Evolutionary conservation across 2,329 filamentous ascomycete genomes (phyloP), one percentile per base, ranked within the genome.

Genomic region (Neocucurbitaria cava): DNA sequence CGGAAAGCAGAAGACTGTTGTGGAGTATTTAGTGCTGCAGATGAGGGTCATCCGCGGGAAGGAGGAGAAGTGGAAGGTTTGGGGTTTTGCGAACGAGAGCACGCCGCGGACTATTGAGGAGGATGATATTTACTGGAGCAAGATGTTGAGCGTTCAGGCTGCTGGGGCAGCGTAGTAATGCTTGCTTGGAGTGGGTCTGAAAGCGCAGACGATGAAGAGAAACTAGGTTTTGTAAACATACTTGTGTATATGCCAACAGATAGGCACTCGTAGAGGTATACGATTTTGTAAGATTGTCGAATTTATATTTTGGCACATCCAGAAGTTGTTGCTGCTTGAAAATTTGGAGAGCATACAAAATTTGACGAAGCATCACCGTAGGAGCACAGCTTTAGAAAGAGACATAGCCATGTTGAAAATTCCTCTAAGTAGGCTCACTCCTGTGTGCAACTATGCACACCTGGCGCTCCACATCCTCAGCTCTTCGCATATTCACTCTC

Each of bases 21-120:
- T 81, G 1, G 89, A 92, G 78, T 85, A 90, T 66, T 59, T 91
- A 4, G 87, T 89, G 35, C 61, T 91, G 41, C 84, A 86, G 66
- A 76, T 75, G 42, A 73, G 68, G 49, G 84, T 82, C 18, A 83
- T 78, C 41, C 56, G 64, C 2, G 80, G 79, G 30, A 69, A 78
- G 67, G 71, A 80, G 51, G 76, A 72, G 24, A 77, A 81, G 2
- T 91, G 89, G 89, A 81, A 79, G 69, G 73, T 90, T 46, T 89
- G 87, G 83, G 88, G 89, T 13, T 88, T 85, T 18, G 77, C 85
- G 26, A 72, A 81, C 38, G 81, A 84, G 63, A 85, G 83, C 33
- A 73, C 65, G 24, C 59, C 60, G 4, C 58, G 62, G 42, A 58
- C 39, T 13, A 58, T 73, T 21, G 46, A 58, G 39, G 54, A 59